These are phyloP conservation scores for Colletotrichum horii DNA, from an alignment of 2,329 filamentous ascomycete genomes.

Conservation along the genomic window DNA sequence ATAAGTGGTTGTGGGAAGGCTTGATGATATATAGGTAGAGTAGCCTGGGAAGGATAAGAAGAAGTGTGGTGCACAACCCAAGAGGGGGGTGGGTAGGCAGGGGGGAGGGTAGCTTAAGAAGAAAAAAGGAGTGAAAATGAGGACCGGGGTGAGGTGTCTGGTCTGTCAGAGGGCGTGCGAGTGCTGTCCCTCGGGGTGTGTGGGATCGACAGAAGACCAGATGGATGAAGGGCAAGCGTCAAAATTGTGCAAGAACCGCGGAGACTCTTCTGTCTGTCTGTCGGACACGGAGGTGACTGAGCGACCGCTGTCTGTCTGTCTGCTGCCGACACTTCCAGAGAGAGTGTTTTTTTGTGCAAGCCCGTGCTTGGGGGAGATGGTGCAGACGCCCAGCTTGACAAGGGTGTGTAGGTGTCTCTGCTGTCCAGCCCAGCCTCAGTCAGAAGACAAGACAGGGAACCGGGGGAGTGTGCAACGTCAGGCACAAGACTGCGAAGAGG, in stretches of 20 bases:
- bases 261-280: not conserved
- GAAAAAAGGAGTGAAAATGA: slow-evolving; percentile 10
- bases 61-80: not conserved
- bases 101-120: slow-evolving; percentile 2
- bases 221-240: not conserved
- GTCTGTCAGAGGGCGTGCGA: not conserved
- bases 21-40: slow-evolving; percentile 20
- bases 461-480: slow-evolving; percentile 6
- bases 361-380: not conserved
- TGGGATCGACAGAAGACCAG: not conserved
- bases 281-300: not conserved
- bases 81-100: not conserved
- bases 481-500: slow-evolving; percentile 10
- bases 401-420: not conserved
- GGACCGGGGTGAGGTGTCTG: not conserved
- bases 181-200: not conserved
- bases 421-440: not conserved
- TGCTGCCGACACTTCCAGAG: not conserved
- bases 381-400: not conserved
- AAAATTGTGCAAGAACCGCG: slow-evolving; percentile 1
- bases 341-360: not conserved
- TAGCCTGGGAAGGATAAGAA: slow-evolving; percentile 1
- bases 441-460: slow-evolving; percentile 10
- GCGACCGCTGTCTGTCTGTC: slow-evolving; percentile 2
- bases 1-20: slow-evolving; percentile 6